Evolutionary conservation across 148 eudicot species (phyloP), one percentile per base, ranked within the genome.

Genomic region (Fallopia convolvulus): DNA sequence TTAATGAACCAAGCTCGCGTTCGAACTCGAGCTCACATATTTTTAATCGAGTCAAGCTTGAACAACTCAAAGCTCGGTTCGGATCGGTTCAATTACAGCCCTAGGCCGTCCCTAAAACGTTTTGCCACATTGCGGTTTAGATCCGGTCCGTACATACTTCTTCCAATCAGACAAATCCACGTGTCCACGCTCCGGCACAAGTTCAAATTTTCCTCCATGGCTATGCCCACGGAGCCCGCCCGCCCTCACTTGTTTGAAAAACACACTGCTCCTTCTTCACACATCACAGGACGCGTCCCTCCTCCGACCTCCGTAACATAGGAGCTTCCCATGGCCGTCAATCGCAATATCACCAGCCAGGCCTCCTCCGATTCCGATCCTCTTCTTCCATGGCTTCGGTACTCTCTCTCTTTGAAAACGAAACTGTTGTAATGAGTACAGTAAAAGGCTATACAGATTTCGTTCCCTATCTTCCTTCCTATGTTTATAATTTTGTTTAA

Each of bases 341-440:
- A 21, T 44, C 47, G 52, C 75, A 30, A 33, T 83, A 49, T 75
- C 63, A 70, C 58, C 53, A 76, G 3, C 76, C 75, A 32, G 5
- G 9, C 39, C 8, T 60, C 80, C 39, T 74, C 83, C 76, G 5
- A 74, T 75, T 81, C 77, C 66, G 98, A 94, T 61, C 92, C 93
- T 21, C 88, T 94, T 44, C 79, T 92, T 61, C 92, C 90, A 13
- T 88, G 83, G 82, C 93, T 94, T 74, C 41, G 80, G 89, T 86
- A 80, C 60, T 40, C 66, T 32, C 66, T 32, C 63, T 15, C 66
- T 44, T 44, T 61, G 39, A 15, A 32, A 52, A 33, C 75, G 30
- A 18, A 72, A 72, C 52, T n/a, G 49, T 21, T 4, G 46, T 5
- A 75, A 53, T 21, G 32, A 53, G 7, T 20, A 1, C 42, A 2